Conservation (phyloP, 2,329 filamentous ascomycete species). For the Cryphonectria parasitica region DNA sequence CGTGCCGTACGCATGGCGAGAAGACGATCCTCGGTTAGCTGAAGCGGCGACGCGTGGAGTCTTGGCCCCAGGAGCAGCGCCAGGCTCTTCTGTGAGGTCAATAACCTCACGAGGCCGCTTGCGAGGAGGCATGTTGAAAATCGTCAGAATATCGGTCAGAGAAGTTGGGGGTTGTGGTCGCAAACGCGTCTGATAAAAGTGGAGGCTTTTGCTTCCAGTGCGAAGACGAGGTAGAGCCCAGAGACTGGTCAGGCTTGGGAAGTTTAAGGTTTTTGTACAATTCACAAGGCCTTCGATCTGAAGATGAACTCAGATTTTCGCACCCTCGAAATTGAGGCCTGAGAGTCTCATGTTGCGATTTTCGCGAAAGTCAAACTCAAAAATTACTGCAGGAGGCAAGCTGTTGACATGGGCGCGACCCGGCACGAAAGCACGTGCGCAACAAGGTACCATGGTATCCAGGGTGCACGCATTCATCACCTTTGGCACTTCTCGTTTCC, state of each 20-base stretch:
- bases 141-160: neutral
- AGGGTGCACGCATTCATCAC: neutral
- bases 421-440: neutral
- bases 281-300: neutral
- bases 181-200: neutral
- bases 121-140: slow-evolving; percentile 23
- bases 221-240: neutral
- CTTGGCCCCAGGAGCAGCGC: slow-evolving; percentile 6
- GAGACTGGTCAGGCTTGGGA: neutral
- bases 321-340: neutral
- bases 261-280: neutral
- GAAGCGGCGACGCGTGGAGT: slow-evolving; percentile 33
- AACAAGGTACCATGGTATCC: neutral
- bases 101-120: slow-evolving; percentile 46
- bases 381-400: neutral
- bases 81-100: slow-evolving; percentile 48
- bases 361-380: neutral
- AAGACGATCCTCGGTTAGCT: slow-evolving; percentile 20
- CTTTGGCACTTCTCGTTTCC: neutral
- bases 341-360: too few relatives aligned
- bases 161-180: neutral
- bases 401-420: neutral
- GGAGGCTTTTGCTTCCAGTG: neutral
- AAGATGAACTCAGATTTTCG: too few relatives aligned
- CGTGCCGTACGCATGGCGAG: neutral